Evolutionary conservation across 2,329 filamentous ascomycete genomes (phyloP).

Genomic region (Truncatella angustata): DNA sequence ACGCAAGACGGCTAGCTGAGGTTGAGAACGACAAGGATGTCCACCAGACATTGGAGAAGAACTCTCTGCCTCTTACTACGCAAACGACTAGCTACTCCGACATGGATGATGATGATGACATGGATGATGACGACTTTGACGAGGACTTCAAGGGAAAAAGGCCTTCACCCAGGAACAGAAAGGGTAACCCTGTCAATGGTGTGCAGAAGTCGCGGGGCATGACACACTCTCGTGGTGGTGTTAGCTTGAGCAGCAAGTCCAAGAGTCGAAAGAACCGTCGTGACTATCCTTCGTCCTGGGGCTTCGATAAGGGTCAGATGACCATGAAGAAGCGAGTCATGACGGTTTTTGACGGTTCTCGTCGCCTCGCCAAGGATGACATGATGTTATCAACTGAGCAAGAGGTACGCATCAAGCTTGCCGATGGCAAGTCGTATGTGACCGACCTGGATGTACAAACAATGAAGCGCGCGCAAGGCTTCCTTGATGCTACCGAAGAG

Average conservation of each 20-base stretch:
- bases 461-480: slow-evolving; percentile 80
- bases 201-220: slow-evolving; percentile 69
- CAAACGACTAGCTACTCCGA: slow-evolving; percentile 32
- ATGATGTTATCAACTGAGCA: slow-evolving; percentile 97
- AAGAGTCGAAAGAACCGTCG: slow-evolving; percentile 85
- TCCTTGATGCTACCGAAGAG: slow-evolving; percentile 75
- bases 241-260: slow-evolving; percentile 51
- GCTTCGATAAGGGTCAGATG: slow-evolving; percentile 89
- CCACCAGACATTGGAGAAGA: slow-evolving; percentile 62
- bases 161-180: slow-evolving; percentile 55
- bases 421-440: slow-evolving; percentile 75
- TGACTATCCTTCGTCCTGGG: slow-evolving; percentile 93
- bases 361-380: slow-evolving; percentile 93
- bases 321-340: slow-evolving; percentile 97
- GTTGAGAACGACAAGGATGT: slow-evolving; percentile 64
- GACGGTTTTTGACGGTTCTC: slow-evolving; percentile 84
- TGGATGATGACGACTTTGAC: slow-evolving; percentile 59
- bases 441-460: slow-evolving; percentile 94
- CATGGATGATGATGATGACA: slow-evolving; percentile 57
- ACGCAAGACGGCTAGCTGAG: slow-evolving; percentile 63
- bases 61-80: slow-evolving; percentile 51
- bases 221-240: slow-evolving; percentile 75
- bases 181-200: slow-evolving; percentile 54
- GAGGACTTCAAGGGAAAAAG: slow-evolving; percentile 54
- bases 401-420: slow-evolving; percentile 83